phyloP scores from a whole-genome alignment of 345 rosid genomes.

The Brassica rapa region DNA sequence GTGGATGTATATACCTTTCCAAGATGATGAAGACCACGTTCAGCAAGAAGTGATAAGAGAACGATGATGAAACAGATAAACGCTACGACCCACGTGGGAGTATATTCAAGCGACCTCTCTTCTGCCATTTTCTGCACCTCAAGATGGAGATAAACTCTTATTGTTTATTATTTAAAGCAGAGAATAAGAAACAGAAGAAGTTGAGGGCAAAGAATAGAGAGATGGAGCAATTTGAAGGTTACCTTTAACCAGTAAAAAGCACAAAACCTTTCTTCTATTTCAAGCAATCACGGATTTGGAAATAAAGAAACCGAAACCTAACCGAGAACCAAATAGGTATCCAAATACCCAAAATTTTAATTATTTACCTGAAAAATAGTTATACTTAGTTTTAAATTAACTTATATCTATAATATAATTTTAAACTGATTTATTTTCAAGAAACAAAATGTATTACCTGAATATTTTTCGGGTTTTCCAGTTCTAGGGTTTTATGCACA shows the following conservation, averaged over 20 bases:
- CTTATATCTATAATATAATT: too few species aligned
- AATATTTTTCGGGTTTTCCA: too few species aligned
- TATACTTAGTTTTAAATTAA: too few species aligned
- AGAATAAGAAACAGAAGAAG: slow-evolving; percentile 29
- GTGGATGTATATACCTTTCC: slow-evolving; percentile 59
- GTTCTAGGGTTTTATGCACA: slow-evolving; percentile 6
- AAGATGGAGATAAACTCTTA: slow-evolving; percentile 23
- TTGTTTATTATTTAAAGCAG: slow-evolving; percentile 22
- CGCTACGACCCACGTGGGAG: slow-evolving; percentile 88
- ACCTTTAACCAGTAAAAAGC: slow-evolving; percentile 13
- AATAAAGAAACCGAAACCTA: too few species aligned
- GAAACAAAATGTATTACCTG: too few species aligned
- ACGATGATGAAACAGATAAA: slow-evolving; percentile 70
- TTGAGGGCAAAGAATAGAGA: slow-evolving; percentile 35
- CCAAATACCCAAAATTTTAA: too few species aligned
- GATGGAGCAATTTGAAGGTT: slow-evolving; percentile 10
- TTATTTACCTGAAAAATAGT: too few species aligned
- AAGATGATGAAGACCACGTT: slow-evolving; percentile 69
- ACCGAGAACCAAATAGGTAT: too few species aligned
- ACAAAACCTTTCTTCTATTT: slow-evolving; percentile 19
- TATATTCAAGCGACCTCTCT: slow-evolving; percentile 48
- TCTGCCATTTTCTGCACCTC: slow-evolving; percentile 44
- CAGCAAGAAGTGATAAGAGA: slow-evolving; percentile 63
- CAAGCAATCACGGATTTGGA: background rate
- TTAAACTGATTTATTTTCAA: too few species aligned